phyloP scores from a whole-genome alignment of 345 rosid species.

The Populus simonii region DNA sequence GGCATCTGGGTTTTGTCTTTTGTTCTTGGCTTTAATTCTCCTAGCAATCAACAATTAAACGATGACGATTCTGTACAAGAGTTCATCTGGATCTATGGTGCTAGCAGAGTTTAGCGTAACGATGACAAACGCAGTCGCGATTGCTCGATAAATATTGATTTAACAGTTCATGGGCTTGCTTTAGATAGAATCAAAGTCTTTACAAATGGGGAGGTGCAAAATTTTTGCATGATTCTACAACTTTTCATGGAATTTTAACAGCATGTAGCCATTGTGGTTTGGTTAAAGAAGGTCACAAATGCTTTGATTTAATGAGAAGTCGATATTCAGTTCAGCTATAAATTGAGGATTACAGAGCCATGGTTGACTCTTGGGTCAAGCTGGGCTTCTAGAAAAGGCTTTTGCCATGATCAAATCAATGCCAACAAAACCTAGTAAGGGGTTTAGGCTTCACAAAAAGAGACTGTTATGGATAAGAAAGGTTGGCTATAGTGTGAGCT shows the following conservation, averaged over 20 bases:
- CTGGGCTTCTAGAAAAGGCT: slow-evolving; percentile 66
- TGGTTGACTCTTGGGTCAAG: slow-evolving; percentile 74
- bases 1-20: no score
- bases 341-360: slow-evolving; percentile 59
- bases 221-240: slow-evolving; percentile 61
- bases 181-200: slow-evolving; percentile 47
- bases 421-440: slow-evolving; percentile 50
- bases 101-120: no score
- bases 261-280: slow-evolving; percentile 73
- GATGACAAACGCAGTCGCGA: no score
- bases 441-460: no score
- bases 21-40: no score
- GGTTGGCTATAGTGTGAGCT: no score
- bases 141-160: slow-evolving; percentile 59
- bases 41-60: no score
- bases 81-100: no score
- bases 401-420: slow-evolving; percentile 52
- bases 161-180: slow-evolving; percentile 71
- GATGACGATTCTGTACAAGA: no score
- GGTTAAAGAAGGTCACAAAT: slow-evolving; percentile 54
- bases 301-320: slow-evolving; percentile 53
- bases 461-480: no score
- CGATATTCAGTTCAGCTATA: slow-evolving; percentile 43
- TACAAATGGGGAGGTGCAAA: slow-evolving; percentile 51
- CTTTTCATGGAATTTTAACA: slow-evolving; percentile 62